A percentile compares a stretch with the other conserved stretches of the same genome.
Conservation (phyloP, 139 green algal species). For the Chlorella sp. region DNA sequence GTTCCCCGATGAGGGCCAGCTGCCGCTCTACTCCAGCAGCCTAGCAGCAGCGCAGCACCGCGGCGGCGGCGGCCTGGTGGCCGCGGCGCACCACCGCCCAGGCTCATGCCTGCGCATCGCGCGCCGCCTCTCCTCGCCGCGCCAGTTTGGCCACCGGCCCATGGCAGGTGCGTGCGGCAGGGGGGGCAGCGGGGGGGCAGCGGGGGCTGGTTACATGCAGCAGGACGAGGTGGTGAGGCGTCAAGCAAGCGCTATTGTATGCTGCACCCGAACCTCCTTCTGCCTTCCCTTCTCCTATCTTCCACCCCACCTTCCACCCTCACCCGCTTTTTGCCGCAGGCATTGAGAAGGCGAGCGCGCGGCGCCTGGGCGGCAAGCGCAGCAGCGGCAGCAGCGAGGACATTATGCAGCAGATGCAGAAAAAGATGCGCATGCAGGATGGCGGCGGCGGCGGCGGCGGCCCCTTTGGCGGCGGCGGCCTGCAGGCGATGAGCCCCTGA, state of each 20-base stretch:
- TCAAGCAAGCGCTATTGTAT: no score
- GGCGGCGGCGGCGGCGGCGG: neutral
- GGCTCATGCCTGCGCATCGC: neutral
- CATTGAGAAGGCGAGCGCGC: constrained; percentile 16
- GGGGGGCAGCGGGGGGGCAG: no score
- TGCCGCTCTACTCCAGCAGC: neutral
- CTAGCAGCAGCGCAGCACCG: neutral
- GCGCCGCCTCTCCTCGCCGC: constrained; percentile 26
- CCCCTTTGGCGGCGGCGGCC: neutral
- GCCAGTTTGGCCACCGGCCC: constrained; percentile 8
- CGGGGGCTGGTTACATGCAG: neutral
- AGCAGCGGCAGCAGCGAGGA: constrained; percentile 1
- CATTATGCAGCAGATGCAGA: constrained; percentile 1
- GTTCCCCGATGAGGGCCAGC: constrained; percentile 34
- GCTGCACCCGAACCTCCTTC: no score
- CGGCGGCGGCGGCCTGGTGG: neutral
- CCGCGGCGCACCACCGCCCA: neutral
- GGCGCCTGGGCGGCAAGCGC: constrained; percentile 17
- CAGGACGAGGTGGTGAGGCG: neutral
- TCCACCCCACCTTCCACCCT: neutral
- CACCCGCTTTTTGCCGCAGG: neutral
- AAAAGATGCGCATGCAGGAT: constrained; percentile 12
- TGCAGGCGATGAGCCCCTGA: constrained; percentile 10
- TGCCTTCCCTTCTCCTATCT: no score
- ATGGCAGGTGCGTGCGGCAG: constrained; percentile 3